Evolutionary conservation across 208 protist genomes (phyloP).

Genomic region (Porcisia hertigi): DNA sequence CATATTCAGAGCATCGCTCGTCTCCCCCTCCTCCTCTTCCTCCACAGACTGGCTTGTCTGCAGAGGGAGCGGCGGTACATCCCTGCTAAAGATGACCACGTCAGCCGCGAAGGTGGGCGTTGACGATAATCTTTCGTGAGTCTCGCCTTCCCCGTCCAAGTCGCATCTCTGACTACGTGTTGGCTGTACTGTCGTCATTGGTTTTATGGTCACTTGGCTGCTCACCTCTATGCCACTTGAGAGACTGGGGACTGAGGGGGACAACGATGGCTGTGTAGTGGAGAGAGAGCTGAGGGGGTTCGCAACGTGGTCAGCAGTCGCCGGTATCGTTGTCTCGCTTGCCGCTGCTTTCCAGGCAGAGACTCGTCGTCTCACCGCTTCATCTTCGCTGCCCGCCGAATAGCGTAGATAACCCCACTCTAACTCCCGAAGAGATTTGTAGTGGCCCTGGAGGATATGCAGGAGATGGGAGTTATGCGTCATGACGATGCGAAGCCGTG

Average conservation of each 20-base stretch:
- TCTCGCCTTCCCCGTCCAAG: neutral
- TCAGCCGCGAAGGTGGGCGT: neutral
- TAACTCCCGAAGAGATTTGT: neutral
- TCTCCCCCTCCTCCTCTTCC: neutral
- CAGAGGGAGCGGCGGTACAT: neutral
- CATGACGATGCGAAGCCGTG: constrained; percentile 5
- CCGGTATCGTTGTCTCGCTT: neutral
- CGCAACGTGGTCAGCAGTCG: neutral
- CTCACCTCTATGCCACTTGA: neutral
- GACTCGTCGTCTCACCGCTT: neutral
- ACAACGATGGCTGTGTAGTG: neutral
- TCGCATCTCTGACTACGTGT: neutral
- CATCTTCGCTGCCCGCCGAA: neutral
- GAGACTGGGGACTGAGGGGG: neutral
- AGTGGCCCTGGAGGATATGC: neutral
- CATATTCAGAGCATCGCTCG: neutral
- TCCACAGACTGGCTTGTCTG: neutral
- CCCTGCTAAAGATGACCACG: neutral
- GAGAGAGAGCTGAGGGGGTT: neutral
- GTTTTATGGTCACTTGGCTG: neutral
- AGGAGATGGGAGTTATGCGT: neutral
- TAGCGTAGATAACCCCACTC: neutral
- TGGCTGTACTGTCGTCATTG: neutral
- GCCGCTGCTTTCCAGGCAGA: neutral
- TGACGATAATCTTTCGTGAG: neutral